phyloP scores from a whole-genome alignment of 2,329 filamentous ascomycete genomes.

The Botrytis tulipae region DNA sequence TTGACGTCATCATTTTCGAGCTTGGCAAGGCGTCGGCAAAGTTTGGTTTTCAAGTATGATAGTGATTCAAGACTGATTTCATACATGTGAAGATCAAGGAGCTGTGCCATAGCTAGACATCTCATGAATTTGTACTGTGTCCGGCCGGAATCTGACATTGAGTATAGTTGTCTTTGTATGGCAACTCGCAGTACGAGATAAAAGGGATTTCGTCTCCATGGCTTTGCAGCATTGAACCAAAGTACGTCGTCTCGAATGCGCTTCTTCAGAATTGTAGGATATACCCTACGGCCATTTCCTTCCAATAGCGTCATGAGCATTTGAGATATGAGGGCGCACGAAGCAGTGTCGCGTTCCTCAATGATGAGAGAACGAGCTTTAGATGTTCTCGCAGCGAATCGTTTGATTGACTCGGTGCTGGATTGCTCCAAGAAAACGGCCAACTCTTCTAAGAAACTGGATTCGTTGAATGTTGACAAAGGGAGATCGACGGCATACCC shows the following conservation, averaged over 20 bases:
- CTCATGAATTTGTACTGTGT: constrained; percentile 58
- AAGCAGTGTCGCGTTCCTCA: constrained; percentile 57
- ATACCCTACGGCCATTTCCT: constrained; percentile 46
- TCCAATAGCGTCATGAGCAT: constrained; percentile 61
- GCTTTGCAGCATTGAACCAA: constrained; percentile 47
- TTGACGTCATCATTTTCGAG: constrained; percentile 45
- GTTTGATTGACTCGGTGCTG: constrained; percentile 51
- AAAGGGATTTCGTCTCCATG: constrained; percentile 61
- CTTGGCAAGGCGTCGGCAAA: constrained; percentile 58
- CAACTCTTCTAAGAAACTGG: constrained; percentile 48
- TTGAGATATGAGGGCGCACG: constrained; percentile 57
- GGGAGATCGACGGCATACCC: constrained; percentile 51
- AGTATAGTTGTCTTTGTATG: constrained; percentile 50
- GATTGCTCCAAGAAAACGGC: constrained; percentile 56
- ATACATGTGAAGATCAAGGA: constrained; percentile 44
- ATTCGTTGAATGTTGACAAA: constrained; percentile 40
- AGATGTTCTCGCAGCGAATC: constrained; percentile 49
- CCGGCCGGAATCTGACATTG: constrained; percentile 44
- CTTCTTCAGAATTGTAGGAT: constrained; percentile 49
- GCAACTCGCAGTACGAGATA: constrained; percentile 62
- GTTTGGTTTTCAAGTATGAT: constrained; percentile 49
- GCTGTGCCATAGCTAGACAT: constrained; percentile 44
- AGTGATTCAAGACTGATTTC: constrained; percentile 40
- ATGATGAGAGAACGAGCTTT: constrained; percentile 51
- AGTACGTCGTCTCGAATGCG: constrained; percentile 60